Evolutionary conservation across 495 filamentous ascomycete genomes (phyloP), one percentile per base, ranked within the genome.

Genomic region (Parachaetomium inaequale): DNA sequence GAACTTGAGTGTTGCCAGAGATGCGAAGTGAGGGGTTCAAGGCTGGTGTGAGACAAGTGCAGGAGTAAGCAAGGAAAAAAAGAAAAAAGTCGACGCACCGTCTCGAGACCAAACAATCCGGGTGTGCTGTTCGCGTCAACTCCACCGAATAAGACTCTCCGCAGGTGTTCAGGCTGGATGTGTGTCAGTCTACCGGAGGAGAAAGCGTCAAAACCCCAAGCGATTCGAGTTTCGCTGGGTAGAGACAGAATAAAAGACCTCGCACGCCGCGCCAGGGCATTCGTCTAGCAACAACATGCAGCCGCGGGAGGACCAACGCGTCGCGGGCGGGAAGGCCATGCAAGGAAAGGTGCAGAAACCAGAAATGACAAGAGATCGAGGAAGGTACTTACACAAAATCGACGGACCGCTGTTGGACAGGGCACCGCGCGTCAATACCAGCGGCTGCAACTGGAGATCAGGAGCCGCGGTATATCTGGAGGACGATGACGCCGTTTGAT

Each of bases 401-500:
- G 49, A 47, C 58, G 64, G 54, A 26, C 42, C 43, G 62, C 58
- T 61, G 40, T 51, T 66, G 51, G 62, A 68, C 31, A 29, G 21
- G 42, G 40, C 29, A 21, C 51, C 7, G 43, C 51, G 52, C 52
- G 51, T 62, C 52, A 66, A 58, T 31, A 58, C 32, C 31, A 34
- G 40, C 52, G 29, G 42, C 42, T 59, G 53, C 42, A 32, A 38
- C 50, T 59, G 50, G 56, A 42, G 45, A 55, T 53, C 49, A 58
- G 63, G 17, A 65, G 62, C 61, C 31, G 66, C 66, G 67, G 69
- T 68, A 21, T 60, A 65, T 60, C 58, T 51, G 49, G 59, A 32
- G 19, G n/a, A n/a, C n/a, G n/a, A 65, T 26, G 23, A 42, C 56
- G 64, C 49, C 57, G 65, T 63, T n/a, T 74, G 72, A 78, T 78